These are phyloP conservation scores for Anthostomella pinea DNA, from an alignment of 2,329 filamentous ascomycete genomes.

Conservation along the genomic window DNA sequence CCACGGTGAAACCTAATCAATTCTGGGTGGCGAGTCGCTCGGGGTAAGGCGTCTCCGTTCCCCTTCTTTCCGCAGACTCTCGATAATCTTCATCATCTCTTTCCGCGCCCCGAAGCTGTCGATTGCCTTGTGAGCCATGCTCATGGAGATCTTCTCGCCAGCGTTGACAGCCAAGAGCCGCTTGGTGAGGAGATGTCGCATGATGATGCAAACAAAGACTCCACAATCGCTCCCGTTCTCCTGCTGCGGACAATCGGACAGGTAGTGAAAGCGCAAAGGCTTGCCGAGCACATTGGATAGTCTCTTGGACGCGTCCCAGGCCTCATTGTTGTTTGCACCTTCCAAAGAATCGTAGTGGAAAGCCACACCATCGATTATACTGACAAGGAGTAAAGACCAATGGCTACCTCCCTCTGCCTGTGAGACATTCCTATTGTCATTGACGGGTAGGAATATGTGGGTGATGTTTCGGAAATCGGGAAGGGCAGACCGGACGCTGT, in stretches of 20 bases:
- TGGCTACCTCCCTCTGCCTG: slow-evolving; percentile 88
- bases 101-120: slow-evolving; percentile 79
- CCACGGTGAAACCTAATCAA: slow-evolving; percentile 34
- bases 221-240: slow-evolving; percentile 92
- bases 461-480: slow-evolving; percentile 78
- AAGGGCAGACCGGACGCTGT: slow-evolving; percentile 62
- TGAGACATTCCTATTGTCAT: slow-evolving; percentile 75
- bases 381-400: slow-evolving; percentile 91
- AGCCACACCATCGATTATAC: slow-evolving; percentile 80
- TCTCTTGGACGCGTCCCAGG: slow-evolving; percentile 64
- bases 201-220: slow-evolving; percentile 91
- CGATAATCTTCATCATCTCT: slow-evolving; percentile 88
- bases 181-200: slow-evolving; percentile 89
- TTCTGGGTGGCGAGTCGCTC: slow-evolving; percentile 40
- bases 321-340: slow-evolving; percentile 72
- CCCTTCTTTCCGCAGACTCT: slow-evolving; percentile 81
- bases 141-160: slow-evolving; percentile 89
- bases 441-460: slow-evolving; percentile 94
- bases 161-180: slow-evolving; percentile 75
- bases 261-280: slow-evolving; percentile 70
- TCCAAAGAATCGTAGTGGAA: slow-evolving; percentile 95
- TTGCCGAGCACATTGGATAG: slow-evolving; percentile 66
- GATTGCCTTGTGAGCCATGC: slow-evolving; percentile 78
- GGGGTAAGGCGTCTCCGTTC: slow-evolving; percentile 62
- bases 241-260: slow-evolving; percentile 85